Evolutionary conservation across 306 rosid species (phyloP), one percentile per base, ranked within the genome.

Genomic region (Vigna nakashimae): DNA sequence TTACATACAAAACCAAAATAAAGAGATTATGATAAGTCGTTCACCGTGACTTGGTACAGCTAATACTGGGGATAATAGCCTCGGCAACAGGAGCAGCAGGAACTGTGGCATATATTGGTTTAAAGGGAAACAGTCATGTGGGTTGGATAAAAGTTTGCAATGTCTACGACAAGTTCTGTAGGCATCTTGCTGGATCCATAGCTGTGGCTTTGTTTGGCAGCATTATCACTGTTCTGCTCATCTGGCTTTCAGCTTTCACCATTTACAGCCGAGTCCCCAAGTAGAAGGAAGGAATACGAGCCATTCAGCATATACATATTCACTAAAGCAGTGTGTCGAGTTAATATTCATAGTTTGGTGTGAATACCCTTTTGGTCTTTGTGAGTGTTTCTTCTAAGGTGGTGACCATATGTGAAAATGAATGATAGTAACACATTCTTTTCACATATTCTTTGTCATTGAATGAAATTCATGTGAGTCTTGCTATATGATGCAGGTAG

Each of bases 11-110:
- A 71, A 36, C 11, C 50, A 38, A 28, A 62, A 53, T 53, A 73
- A 49, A 53, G 62, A 73, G 40, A 50, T 45, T 53, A 69, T 62
- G 63, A 17, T 58, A 36, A 58, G 45, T 2, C 50, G 24, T 48
- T 56, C 51, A 52, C 48, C 3, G 45, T 79, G 79, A 58, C 16
- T 17, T n/a, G 78, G 12, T 79, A 81, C 88, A 93, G 94, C 77
- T 90, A 71, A 82, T 89, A 42, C 48, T 93, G 79, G 98, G 95
- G 73, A 26, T 93, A 38, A 83, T 83, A 42, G 95, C 92, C 40
- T 85, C 98, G 7, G 98, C 95, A 71, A 86, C 92, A 0, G 98
- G 97, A 63, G 26, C 93, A 6, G 94, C 95, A 0, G 98, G 90
- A 9, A 79, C 82, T 4, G 82, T 89, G n/a, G 97, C 91, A 13